Base-by-base conservation (phyloP, 164 flowering plant species). In the Macadamia integrifolia region DNA sequence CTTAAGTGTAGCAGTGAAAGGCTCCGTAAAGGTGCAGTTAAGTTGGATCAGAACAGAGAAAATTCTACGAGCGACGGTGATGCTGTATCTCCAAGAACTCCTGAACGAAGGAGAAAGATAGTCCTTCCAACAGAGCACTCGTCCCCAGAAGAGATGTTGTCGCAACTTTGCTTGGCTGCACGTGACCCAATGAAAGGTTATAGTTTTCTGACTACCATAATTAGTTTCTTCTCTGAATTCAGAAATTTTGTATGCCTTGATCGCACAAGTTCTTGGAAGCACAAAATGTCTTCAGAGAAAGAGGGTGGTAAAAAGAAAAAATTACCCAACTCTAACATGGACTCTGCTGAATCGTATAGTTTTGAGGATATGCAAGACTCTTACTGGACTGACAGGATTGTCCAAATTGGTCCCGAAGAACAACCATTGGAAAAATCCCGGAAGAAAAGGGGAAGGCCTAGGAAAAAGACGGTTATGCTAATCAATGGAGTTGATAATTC, bases 91-190 rank as follows among this genome's bases (percentile, higher is more conserved):
- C 61, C 64, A 9, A 29, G 15, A 46, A 61, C 72, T 58, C 53
- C 67, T 17, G 58, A 62, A 70, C 66, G 32, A 58, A 70, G 49
- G 35, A 66, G 71, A 64, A 68, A 28, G 50, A 58, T 42, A 56
- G 53, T 28, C 30, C 62, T 23, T 62, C 55, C 66, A 18, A 57
- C 11, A 12, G 83, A 80, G 53, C 50, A 64, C 40, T 64, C 74
- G 53, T 75, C 86, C 62, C 74, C 81, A 50, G 76, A 71, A 70
- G 88, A 79, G 69, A 61, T 85, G 79, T 75, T 86, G 9, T 79
- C 82, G 8, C 80, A 82, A 62, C 85, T 92, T 14, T 66, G 66
- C 50, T 75, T 77, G 71, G 83, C 80, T 71, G 92, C 94, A 30
- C 65, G 46, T 57, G 69, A 81, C 75, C 92, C 97, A 42, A 42